Conservation (phyloP, 805 yeast genomes). For the Candida sphagnicola region DNA sequence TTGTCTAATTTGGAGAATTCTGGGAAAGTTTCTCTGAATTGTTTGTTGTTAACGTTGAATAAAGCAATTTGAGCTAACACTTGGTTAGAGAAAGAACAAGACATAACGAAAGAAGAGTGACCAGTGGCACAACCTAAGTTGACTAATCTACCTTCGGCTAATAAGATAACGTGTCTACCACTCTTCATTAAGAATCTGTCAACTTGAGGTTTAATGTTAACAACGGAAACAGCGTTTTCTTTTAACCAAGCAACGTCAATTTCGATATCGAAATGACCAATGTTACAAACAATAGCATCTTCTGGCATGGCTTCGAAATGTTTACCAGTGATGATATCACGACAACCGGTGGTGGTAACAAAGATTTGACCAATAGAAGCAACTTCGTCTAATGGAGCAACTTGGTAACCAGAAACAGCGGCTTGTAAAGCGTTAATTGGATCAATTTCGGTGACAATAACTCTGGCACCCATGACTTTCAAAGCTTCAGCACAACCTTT, state of each 20-base stretch:
- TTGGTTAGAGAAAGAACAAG: constrained; percentile 99
- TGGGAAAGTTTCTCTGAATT: constrained; percentile 73
- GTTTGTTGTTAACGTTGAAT: constrained; percentile 80
- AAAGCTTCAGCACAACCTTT: constrained; percentile 99
- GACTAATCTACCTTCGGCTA: constrained; percentile 99
- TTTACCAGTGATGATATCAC: constrained; percentile 89
- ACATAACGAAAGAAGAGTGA: constrained; percentile 98
- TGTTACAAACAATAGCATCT: constrained; percentile 99
- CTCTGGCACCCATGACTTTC: constrained; percentile 99
- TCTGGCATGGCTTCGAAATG: constrained; percentile 95
- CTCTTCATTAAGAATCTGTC: constrained; percentile 88
- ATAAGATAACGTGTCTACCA: constrained; percentile 92
- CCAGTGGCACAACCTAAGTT: constrained; percentile 99
- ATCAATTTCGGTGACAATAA: constrained; percentile 93
- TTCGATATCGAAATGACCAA: constrained; percentile 99
- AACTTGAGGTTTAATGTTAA: constrained; percentile 98
- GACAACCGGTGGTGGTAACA: constrained; percentile 99
- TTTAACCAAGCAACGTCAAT: constrained; percentile 99
- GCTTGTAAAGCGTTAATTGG: constrained; percentile 99
- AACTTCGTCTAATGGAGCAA: constrained; percentile 91
- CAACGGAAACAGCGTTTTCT: constrained; percentile 87
- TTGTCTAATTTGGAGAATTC: constrained; percentile 94
- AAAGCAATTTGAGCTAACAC: constrained; percentile 98
- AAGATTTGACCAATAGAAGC: constrained; percentile 92
- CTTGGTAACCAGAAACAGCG: constrained; percentile 98